Base-by-base conservation (phyloP, 1,284 basidiomycete species). In the Trichosporon ovoides region DNA sequence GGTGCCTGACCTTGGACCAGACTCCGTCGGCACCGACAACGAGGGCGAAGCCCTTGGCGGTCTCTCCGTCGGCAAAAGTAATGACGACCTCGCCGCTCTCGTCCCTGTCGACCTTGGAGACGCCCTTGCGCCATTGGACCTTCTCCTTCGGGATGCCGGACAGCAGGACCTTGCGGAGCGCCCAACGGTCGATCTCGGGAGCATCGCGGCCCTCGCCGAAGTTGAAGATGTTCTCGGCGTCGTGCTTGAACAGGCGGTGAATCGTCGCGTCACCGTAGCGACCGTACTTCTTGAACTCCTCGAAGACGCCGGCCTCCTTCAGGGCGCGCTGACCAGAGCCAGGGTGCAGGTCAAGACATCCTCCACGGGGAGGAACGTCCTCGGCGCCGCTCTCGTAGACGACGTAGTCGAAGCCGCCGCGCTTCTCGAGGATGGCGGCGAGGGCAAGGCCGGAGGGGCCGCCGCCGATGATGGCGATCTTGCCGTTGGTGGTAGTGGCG, bases 401-500 rank as follows among this genome's bases (percentile, higher is more conserved):
- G 36, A 38, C 36, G 18, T 38, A 38, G 36, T 38, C 36, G 36
- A 38, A 38, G 36, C 36, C 36, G 36, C 36, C 36, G 36, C 36
- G 36, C 36, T 38, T 38, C 36, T 38, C 36, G 36, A 38, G 36
- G 36, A 38, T 38, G 36, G 36, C 36, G 13, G 36, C 36, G 14
- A 38, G 18, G 4, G 36, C 36, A 3, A 38, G 36, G 12, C 36
- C 36, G 18, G 36, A 38, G 36, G 36, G 36, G 13, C 36, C 36
- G 18, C 6, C 36, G 36, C 94, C 36, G 36, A 38, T 12, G 36
- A 38, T 38, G 36, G 36, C 36, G 36, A 38, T 38, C 36, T 38
- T 93, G 33, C 94, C 78, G 66, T 95, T 84, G 16, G 89, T 92
- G 28, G 4, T 31, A 16, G 89, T 92, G 28, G 4, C 9, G 28